Base-by-base conservation (phyloP, 352 stramenopile genomes). In the Phytophthora tentaculata region DNA sequence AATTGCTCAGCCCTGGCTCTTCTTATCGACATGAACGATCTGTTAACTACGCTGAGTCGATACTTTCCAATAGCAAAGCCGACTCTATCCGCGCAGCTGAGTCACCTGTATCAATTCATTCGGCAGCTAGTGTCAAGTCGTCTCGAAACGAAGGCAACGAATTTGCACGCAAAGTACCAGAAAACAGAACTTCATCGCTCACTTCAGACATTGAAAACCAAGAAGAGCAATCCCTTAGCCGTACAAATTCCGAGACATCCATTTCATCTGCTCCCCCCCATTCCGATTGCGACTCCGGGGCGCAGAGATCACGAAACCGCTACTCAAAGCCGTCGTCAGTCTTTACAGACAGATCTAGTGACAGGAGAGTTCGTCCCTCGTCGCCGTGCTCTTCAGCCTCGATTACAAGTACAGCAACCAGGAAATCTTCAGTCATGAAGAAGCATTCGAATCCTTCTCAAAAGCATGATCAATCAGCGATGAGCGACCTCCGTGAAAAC, bases 401-500 rank as follows among this genome's bases (percentile, higher is more conserved):
- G 5, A 68, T 52, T 0, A 56, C 2, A 16, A 61, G 19, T 17
- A 62, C 48, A 7, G 16, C 17, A 22, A 17, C 10, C 14, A 66
- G 35, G 5, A 56, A 59, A 5, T n/a, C 12, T 0, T 43, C 23
- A n/a, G n/a, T n/a, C n/a, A n/a, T n/a, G n/a, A n/a, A n/a, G n/a
- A n/a, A n/a, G n/a, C n/a, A n/a, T n/a, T n/a, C n/a, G n/a, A n/a
- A n/a, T n/a, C n/a, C n/a, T n/a, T n/a, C n/a, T n/a, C n/a, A n/a
- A n/a, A n/a, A n/a, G n/a, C n/a, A 9, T 13, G 29, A n/a, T 14
- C 20, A 61, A 29, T 58, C 66, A 6, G 16, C 32, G 1, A 67
- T 62, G 51, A 65, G 22, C 10, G 69, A 85, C 20, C 73, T 77
- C 13, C 76, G 81, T 6, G 74, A 90, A 53, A 73, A 87, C 26